Evolutionary conservation across 73 alveolate genomes (phyloP).

Genomic region (Uronychia binucleata): DNA sequence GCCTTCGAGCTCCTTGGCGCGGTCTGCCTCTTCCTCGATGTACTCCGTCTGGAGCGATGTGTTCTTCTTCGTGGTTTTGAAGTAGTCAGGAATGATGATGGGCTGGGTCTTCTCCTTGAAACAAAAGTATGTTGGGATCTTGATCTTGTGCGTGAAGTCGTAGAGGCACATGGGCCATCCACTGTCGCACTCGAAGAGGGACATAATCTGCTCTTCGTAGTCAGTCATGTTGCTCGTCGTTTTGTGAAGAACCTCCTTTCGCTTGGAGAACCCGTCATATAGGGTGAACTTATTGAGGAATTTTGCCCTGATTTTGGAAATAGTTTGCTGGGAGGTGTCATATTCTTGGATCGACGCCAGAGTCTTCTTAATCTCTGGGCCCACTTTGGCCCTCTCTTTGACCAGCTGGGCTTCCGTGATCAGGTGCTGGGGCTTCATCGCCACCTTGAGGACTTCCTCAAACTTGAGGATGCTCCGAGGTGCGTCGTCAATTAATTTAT

Average conservation of each 20-base stretch:
- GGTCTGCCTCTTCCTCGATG: neutral
- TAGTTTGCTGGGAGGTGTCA: neutral
- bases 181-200: slow-evolving; percentile 20
- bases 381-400: neutral
- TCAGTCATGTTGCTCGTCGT: neutral
- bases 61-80: neutral
- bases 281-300: slow-evolving; percentile 21
- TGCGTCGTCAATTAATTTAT: neutral
- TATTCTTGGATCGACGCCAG: neutral
- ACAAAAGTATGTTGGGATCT: slow-evolving; percentile 21
- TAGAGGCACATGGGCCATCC: slow-evolving; percentile 48
- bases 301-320: slow-evolving; percentile 8
- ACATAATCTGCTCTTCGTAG: neutral
- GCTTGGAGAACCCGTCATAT: slow-evolving; percentile 2
- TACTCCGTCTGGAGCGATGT: neutral
- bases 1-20: neutral
- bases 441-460: neutral
- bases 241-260: neutral
- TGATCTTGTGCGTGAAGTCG: slow-evolving; percentile 42
- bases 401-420: neutral
- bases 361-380: neutral
- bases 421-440: slow-evolving; percentile 6
- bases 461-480: neutral
- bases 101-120: slow-evolving; percentile 2
- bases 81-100: neutral